phyloP scores from a whole-genome alignment of 202 grass and related monocot genomes.

The Eragrostis tef region DNA sequence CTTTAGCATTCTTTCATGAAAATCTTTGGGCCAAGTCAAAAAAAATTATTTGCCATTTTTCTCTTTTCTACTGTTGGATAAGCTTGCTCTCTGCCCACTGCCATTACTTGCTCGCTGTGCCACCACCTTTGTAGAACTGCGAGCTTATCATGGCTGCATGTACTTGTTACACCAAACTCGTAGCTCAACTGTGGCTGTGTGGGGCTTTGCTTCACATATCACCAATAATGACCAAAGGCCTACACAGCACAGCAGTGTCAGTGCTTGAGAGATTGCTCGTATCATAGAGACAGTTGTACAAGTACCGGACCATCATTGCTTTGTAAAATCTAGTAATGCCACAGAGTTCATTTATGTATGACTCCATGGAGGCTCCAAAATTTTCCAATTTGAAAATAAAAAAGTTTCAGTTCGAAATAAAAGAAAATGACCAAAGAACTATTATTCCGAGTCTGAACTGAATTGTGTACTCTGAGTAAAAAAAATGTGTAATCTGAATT shows the following conservation, averaged over 20 bases:
- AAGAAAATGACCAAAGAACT: background rate
- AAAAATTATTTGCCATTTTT: background rate
- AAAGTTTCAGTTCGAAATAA: background rate
- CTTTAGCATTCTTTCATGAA: constrained; percentile 57
- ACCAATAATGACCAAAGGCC: constrained; percentile 32
- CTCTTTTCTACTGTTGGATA: constrained; percentile 34
- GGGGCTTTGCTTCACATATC: constrained; percentile 46
- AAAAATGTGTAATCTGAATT: background rate
- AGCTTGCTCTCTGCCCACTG: constrained; percentile 15
- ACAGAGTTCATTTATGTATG: background rate
- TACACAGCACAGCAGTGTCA: background rate
- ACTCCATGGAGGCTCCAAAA: background rate
- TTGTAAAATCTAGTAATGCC: background rate
- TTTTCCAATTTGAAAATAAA: background rate
- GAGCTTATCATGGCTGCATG: constrained; percentile 42
- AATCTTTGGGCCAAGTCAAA: constrained; percentile 43
- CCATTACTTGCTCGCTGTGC: background rate
- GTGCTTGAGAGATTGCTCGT: constrained; percentile 19
- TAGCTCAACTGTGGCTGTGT: background rate
- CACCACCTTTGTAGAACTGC: constrained; percentile 38
- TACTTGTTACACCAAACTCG: constrained; percentile 45
- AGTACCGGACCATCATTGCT: background rate
- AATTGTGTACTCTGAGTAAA: constrained; percentile 10
- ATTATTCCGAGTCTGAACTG: background rate
- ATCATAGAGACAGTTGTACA: constrained; percentile 23